Evolutionary conservation across 2,329 filamentous ascomycete genomes (phyloP), one percentile per base, ranked within the genome.

Genomic region (Monosporascus sp.): DNA sequence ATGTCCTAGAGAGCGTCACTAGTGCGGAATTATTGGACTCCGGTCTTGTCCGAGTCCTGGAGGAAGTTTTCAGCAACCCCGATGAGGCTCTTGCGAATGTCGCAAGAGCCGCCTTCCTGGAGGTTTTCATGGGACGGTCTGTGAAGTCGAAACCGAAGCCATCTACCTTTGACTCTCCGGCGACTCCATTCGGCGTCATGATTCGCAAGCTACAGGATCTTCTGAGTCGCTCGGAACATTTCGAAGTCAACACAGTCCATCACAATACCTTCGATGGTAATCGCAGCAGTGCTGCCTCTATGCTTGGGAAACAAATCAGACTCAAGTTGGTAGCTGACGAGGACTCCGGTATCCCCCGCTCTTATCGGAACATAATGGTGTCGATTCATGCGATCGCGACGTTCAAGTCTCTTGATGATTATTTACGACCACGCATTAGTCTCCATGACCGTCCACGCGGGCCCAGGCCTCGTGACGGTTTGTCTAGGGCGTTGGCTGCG

Each of bases 341-440:
- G 1, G 87, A 92, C 47, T 93, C 91, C 1, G 89, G 94, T 48
- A 94, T 99, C 55, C 94, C 94, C 18, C 81, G 86, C 37, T 79
- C 87, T 0, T 97, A 96, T 67, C 84, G 89, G 22, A 96, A 93
- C 61, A 95, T 99, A 58, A 97, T 97, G 88, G 94, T 99, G 1
- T 96, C 91, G 0, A 99, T 99, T 53, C 94, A 99, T 69, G 94
- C 94, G 17, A 97, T 99, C 65, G 93, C 94, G 2, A 97, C 92
- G 0, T 97, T 99, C 76, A 97, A 97, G 70, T 89, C 93, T 0
- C 75, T 99, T 24, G 94, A 97, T 66, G 94, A 99, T 68, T 99
- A 97, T 69, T 78, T 99, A 44, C 86, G 94, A 38, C 94, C 94
- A 7, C 84, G 93, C 56, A 96, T 99, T 55, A 91, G 80, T 63